Evolutionary conservation across 2,329 filamentous ascomycete genomes (phyloP).

Genomic region (Ophiostoma tasmaniense): DNA sequence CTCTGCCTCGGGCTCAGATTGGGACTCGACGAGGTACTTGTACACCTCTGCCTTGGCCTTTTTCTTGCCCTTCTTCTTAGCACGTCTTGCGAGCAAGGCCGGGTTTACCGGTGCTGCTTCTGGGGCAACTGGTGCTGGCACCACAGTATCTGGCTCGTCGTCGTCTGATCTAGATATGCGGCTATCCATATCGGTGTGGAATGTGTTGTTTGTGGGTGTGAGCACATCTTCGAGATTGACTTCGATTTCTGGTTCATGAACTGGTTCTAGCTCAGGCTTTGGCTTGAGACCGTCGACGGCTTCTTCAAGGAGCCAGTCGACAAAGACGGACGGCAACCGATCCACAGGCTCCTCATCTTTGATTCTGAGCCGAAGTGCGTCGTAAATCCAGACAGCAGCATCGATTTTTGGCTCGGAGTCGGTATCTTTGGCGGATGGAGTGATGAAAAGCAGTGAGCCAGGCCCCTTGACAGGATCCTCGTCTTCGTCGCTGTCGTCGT

Average conservation of each 20-base stretch:
- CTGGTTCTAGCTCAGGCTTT: neutral
- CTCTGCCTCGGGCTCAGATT: neutral
- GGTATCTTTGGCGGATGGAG: neutral
- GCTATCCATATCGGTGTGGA: neutral
- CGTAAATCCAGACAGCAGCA: conserved; percentile 16
- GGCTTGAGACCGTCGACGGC: neutral
- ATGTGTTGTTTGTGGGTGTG: neutral
- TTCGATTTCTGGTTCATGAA: neutral
- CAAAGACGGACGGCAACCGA: conserved; percentile 5
- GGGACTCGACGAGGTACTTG: conserved; percentile 2
- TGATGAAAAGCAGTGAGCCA: neutral
- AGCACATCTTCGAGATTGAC: neutral
- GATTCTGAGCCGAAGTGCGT: conserved; percentile 6
- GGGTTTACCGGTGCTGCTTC: neutral
- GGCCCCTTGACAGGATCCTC: conserved; percentile 14
- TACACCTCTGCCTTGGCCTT: conserved; percentile 6
- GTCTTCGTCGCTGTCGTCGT: conserved; percentile 13
- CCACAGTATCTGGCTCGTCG: neutral
- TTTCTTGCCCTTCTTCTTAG: conserved; percentile 11
- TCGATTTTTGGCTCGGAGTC: neutral
- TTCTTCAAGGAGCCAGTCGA: conserved; percentile 15
- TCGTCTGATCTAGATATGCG: neutral
- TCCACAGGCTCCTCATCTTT: neutral
- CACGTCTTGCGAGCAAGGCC: neutral
- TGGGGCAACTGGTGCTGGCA: neutral